A percentile compares a stretch with the other conserved stretches of the same genome.
phyloP scores from a whole-genome alignment of 805 yeast species.

The Grigorovia humatica region DNA sequence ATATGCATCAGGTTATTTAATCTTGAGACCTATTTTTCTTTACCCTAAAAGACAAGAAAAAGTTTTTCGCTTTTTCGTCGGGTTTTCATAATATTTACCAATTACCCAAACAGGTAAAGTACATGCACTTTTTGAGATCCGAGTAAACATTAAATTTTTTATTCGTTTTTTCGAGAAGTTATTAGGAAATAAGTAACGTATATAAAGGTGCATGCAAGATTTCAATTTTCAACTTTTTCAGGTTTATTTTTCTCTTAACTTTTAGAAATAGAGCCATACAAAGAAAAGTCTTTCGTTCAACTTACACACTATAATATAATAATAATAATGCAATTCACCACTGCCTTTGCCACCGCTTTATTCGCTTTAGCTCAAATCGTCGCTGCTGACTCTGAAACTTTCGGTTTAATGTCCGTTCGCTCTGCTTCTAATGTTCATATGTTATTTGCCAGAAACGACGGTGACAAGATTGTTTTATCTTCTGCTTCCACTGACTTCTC shows the following conservation, averaged over 20 bases:
- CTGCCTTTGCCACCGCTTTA: constrained; percentile 17
- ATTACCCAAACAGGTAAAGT: no score
- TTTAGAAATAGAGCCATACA: neutral
- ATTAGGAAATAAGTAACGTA: no score
- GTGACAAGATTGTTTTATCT: constrained; percentile 14
- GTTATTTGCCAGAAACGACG: constrained; percentile 3
- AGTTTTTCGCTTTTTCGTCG: no score
- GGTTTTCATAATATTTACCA: no score
- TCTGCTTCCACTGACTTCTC: constrained; percentile 10
- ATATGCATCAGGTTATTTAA: no score
- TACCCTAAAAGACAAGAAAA: no score
- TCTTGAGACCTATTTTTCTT: no score
- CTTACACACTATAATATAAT: neutral
- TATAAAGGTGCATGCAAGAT: no score
- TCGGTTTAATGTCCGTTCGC: constrained; percentile 27
- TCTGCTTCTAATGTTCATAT: constrained; percentile 23
- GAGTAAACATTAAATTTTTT: no score
- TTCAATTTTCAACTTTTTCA: neutral
- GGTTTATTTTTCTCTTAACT: neutral
- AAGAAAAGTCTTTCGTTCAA: neutral
- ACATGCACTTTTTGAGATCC: no score
- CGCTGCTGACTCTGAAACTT: constrained; percentile 30
- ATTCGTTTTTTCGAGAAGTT: no score
- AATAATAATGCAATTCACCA: constrained; percentile 5
- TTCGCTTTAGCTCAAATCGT: constrained; percentile 19